Percentiles rank a stretch among this genome's conserved stretches.
These are phyloP conservation scores for Dillenia turbinata DNA, from an alignment of 164 flowering plant genomes.

Conservation along the genomic window DNA sequence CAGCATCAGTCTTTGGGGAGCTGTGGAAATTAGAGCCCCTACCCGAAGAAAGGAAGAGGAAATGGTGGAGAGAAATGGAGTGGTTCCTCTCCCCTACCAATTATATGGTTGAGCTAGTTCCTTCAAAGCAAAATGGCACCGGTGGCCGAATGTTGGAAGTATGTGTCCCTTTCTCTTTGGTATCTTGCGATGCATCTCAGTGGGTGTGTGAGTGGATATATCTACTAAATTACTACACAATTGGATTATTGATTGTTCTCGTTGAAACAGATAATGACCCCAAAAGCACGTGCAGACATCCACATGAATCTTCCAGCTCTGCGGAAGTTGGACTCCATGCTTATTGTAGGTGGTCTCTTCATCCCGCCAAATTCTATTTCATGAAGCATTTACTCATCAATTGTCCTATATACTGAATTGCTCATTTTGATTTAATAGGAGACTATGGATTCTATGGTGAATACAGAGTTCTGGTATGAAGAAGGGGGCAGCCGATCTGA, in stretches of 20 bases:
- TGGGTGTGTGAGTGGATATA: too few species aligned
- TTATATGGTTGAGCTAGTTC: conserved; percentile 93
- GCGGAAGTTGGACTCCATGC: conserved; percentile 89
- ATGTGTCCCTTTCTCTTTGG: conserved; percentile 3
- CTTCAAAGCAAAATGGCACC: conserved; percentile 73
- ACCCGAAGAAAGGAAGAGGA: conserved; percentile 62
- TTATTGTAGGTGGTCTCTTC: conserved; percentile 62
- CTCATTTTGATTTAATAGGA: conserved; percentile 42
- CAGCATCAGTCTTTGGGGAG: conserved; percentile 91
- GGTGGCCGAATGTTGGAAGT: conserved; percentile 81
- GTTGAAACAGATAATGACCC: conserved; percentile 82
- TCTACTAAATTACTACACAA: background rate
- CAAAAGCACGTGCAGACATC: conserved; percentile 85
- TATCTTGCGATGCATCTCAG: too few species aligned
- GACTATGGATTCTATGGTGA: conserved; percentile 71
- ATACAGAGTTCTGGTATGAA: conserved; percentile 86
- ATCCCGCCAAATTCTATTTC: background rate
- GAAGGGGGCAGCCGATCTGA: conserved; percentile 88
- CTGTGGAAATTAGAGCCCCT: conserved; percentile 95
- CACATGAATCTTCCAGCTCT: conserved; percentile 95
- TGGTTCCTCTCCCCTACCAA: conserved; percentile 93
- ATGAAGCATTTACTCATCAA: too few species aligned
- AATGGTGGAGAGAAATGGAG: conserved; percentile 83
- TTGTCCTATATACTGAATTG: too few species aligned
- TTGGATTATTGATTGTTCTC: conserved; percentile 4